These are phyloP conservation scores for Stachybotrys echinatus DNA, from an alignment of 2,329 filamentous ascomycete genomes.

Conservation along the genomic window DNA sequence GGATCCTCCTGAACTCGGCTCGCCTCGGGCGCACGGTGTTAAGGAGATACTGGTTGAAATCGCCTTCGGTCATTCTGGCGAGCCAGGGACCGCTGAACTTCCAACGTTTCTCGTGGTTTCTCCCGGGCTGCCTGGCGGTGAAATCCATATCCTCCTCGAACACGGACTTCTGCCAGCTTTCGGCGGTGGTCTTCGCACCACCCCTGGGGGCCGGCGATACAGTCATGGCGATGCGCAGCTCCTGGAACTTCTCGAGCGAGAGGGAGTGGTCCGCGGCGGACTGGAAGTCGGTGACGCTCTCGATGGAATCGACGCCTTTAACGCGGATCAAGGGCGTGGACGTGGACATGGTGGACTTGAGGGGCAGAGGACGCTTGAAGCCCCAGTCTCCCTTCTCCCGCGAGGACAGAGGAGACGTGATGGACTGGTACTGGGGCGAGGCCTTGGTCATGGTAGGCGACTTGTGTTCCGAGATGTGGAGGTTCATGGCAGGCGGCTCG, in stretches of 20 bases:
- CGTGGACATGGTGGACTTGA: constrained; percentile 66
- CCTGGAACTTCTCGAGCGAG: constrained; percentile 80
- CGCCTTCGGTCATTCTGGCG: constrained; percentile 54
- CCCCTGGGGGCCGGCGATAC: constrained; percentile 22
- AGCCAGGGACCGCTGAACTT: constrained; percentile 65
- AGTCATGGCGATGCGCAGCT: constrained; percentile 69
- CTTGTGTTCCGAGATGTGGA: constrained; percentile 27
- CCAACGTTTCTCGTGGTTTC: constrained; percentile 49
- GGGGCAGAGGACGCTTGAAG: constrained; percentile 77
- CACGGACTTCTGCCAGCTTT: constrained; percentile 37
- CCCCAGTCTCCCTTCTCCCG: constrained; percentile 84
- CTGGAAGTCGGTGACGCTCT: constrained; percentile 84
- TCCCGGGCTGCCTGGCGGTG: constrained; percentile 34
- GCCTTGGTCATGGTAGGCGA: constrained; percentile 54
- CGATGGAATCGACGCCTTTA: constrained; percentile 73
- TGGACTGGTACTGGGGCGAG: constrained; percentile 77
- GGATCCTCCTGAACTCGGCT: constrained; percentile 47
- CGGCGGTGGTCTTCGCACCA: constrained; percentile 2
- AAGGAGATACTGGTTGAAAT: constrained; percentile 51
- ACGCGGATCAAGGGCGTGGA: constrained; percentile 73
- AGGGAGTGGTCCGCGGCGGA: constrained; percentile 77
- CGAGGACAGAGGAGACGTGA: constrained; percentile 71
- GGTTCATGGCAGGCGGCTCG: constrained; percentile 45
- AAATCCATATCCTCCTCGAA: constrained; percentile 55
- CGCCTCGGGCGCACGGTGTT: constrained; percentile 49